These are phyloP conservation scores for Trypanosoma cruzi DNA, from an alignment of 208 protist species.

Conservation along the genomic window DNA sequence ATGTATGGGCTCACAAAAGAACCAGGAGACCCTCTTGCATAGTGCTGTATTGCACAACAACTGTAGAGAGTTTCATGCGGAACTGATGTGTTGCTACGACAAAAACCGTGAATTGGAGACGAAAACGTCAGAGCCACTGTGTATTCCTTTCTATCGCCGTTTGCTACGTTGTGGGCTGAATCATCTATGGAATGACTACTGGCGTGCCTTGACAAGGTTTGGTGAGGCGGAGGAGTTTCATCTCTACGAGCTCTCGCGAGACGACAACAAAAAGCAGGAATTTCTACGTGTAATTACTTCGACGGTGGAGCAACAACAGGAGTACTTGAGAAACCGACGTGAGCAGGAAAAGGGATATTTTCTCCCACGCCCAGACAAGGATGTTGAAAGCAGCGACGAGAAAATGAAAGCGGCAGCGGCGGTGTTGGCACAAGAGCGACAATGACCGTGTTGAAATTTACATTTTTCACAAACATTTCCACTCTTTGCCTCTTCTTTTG, in stretches of 20 bases:
- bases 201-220: conserved; percentile 72
- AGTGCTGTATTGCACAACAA: conserved; percentile 54
- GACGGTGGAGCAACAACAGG: conserved; percentile 42
- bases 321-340: conserved; percentile 19
- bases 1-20: conserved; percentile 64
- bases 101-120: conserved; percentile 50
- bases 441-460: neutral
- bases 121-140: conserved; percentile 60
- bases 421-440: neutral
- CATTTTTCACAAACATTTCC: conserved; percentile 1
- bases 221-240: conserved; percentile 77
- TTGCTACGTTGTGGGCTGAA: conserved; percentile 85
- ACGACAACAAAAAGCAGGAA: conserved; percentile 79
- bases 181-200: conserved; percentile 85
- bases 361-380: conserved; percentile 9
- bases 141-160: conserved; percentile 46
- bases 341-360: conserved; percentile 32
- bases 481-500: neutral
- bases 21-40: conserved; percentile 69
- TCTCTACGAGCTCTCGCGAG: conserved; percentile 76
- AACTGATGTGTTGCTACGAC: conserved; percentile 61
- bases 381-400: conserved; percentile 13
- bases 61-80: conserved; percentile 39
- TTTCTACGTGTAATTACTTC: conserved; percentile 62
- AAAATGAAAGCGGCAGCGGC: neutral